Evolutionary conservation across 768 basidiomycete genomes (phyloP).

Genomic region (Boletus subcaerulescens): DNA sequence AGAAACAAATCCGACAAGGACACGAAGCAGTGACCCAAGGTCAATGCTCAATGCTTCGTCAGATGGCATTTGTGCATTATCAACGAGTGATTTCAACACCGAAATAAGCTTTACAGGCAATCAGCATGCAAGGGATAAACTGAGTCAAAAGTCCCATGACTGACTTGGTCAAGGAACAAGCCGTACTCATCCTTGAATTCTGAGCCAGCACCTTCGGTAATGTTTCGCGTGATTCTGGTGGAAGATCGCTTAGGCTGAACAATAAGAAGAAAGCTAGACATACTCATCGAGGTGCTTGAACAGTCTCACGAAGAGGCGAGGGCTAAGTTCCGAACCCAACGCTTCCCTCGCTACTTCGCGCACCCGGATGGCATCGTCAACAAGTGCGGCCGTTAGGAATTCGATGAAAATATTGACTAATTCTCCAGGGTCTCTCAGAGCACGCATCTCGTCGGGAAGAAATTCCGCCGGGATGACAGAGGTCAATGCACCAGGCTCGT

Average conservation of each 20-base stretch:
- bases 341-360: slow-evolving; percentile 83
- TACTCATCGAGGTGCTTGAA: slow-evolving; percentile 75
- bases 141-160: slow-evolving; percentile 1
- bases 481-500: slow-evolving; percentile 48
- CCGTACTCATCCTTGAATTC: slow-evolving; percentile 38
- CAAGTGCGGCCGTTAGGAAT: slow-evolving; percentile 65
- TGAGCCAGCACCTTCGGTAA: slow-evolving; percentile 45
- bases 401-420: slow-evolving; percentile 65
- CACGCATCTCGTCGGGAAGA: slow-evolving; percentile 74
- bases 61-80: slow-evolving; percentile 56
- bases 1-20: slow-evolving; percentile 63
- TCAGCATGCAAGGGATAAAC: slow-evolving; percentile 9
- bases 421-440: slow-evolving; percentile 52
- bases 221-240: slow-evolving; percentile 48
- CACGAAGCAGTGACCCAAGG: slow-evolving; percentile 55
- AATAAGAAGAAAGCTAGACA: slow-evolving; percentile 24
- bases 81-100: slow-evolving; percentile 75
- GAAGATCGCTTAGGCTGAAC: not conserved
- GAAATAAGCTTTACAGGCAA: slow-evolving; percentile 55
- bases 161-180: slow-evolving; percentile 74
- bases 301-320: slow-evolving; percentile 62
- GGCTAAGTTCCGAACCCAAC: slow-evolving; percentile 74
- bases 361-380: slow-evolving; percentile 58
- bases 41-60: slow-evolving; percentile 65
- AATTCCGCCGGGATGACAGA: slow-evolving; percentile 52